Percentiles rank a stretch among this genome's conserved stretches.
These are phyloP conservation scores for Fagus crenata DNA, from an alignment of 306 rosid species.

Conservation along the genomic window DNA sequence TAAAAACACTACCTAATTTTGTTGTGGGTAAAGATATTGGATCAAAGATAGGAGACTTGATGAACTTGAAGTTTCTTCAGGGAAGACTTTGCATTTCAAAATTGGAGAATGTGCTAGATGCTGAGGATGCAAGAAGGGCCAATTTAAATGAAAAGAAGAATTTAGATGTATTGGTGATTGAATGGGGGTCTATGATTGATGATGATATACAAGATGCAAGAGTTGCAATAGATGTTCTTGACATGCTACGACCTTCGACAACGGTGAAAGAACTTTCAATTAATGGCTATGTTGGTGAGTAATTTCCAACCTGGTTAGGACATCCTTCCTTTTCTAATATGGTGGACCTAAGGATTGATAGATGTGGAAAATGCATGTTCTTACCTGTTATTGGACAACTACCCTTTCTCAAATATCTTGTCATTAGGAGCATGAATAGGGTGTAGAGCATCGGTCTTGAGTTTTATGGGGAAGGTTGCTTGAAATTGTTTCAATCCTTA, in stretches of 20 bases:
- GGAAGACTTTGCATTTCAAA: background rate
- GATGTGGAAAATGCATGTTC: background rate
- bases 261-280: background rate
- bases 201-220: too few relatives aligned
- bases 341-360: background rate
- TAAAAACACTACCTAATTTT: too few relatives aligned
- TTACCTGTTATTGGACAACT: background rate
- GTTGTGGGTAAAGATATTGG: too few relatives aligned
- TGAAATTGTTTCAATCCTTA: background rate
- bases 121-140: background rate
- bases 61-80: too few relatives aligned
- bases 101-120: background rate
- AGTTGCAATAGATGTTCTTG: background rate
- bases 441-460: background rate
- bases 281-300: background rate
- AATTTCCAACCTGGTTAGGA: conserved; percentile 3
- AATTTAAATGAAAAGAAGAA: background rate
- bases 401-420: background rate
- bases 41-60: background rate
- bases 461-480: conserved; percentile 6
- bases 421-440: background rate
- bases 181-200: background rate
- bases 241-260: background rate
- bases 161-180: background rate
- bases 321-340: background rate